These are phyloP conservation scores for Cinchona pubescens DNA, from an alignment of 257 asterid species.

Conservation along the genomic window DNA sequence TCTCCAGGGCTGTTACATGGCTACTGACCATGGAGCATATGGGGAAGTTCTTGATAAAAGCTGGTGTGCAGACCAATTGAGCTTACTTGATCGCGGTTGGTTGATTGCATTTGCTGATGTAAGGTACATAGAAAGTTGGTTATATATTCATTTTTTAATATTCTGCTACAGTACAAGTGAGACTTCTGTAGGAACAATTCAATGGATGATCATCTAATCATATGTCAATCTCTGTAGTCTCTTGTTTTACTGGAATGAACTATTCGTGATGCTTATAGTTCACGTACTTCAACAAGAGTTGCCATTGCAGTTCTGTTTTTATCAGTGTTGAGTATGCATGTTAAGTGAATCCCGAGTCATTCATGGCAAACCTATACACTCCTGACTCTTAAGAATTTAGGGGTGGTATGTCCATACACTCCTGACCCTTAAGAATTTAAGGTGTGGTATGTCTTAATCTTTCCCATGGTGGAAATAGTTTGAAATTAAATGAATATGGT, in stretches of 20 bases:
- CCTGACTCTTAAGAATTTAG: background rate
- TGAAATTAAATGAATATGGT: background rate
- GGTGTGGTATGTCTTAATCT: background rate
- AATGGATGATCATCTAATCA: background rate
- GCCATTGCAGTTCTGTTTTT: background rate
- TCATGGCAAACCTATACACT: too few species aligned
- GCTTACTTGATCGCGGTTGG: slow-evolving; percentile 96
- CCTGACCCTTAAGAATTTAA: background rate
- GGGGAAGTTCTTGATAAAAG: slow-evolving; percentile 79
- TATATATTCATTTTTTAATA: background rate
- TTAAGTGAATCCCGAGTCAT: background rate
- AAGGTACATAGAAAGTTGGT: slow-evolving; percentile 45
- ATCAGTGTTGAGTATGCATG: background rate
- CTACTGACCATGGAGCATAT: slow-evolving; percentile 91
- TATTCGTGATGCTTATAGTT: background rate
- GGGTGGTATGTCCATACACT: background rate
- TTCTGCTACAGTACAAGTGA: background rate
- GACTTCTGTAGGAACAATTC: background rate
- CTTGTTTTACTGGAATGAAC: background rate
- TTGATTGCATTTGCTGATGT: slow-evolving; percentile 88
- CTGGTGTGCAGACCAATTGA: slow-evolving; percentile 82
- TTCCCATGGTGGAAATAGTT: background rate
- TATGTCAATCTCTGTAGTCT: background rate
- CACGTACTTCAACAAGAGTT: background rate
- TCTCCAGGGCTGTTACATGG: slow-evolving; percentile 91